Evolutionary conservation across 208 protist genomes (phyloP).

Genomic region (Herpetomonas samuelpessoai): DNA sequence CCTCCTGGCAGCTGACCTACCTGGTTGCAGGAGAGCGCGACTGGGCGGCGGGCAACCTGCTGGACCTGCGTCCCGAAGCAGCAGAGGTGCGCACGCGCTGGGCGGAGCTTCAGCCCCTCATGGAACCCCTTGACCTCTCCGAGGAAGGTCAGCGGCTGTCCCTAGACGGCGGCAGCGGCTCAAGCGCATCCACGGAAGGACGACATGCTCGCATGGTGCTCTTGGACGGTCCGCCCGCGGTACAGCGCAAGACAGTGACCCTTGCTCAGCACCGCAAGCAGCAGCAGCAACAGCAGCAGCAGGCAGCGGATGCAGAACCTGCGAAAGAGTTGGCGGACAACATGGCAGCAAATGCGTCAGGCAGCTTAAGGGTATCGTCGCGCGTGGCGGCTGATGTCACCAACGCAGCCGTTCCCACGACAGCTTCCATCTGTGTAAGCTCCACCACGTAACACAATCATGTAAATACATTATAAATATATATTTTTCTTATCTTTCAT

Average conservation of each 20-base stretch:
- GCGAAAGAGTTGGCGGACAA: too few species aligned
- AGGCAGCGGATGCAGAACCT: too few species aligned
- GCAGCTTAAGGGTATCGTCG: too few species aligned
- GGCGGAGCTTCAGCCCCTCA: slow-evolving; percentile 24
- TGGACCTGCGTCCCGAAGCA: slow-evolving; percentile 52
- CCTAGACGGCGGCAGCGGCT: neutral
- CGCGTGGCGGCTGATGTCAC: too few species aligned
- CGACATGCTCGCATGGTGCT: neutral
- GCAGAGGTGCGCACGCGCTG: slow-evolving; percentile 35
- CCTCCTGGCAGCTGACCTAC: slow-evolving; percentile 13
- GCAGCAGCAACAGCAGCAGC: too few species aligned
- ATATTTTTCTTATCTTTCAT: too few species aligned
- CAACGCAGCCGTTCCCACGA: too few species aligned
- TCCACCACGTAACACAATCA: too few species aligned
- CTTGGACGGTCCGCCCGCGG: neutral
- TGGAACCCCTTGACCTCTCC: slow-evolving; percentile 45
- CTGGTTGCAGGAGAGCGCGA: slow-evolving; percentile 69
- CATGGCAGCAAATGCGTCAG: too few species aligned
- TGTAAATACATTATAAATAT: too few species aligned
- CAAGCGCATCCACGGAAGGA: neutral
- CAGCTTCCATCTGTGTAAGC: too few species aligned
- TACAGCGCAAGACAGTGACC: neutral
- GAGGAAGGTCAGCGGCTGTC: slow-evolving; percentile 1
- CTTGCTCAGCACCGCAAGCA: neutral
- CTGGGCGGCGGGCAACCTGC: slow-evolving; percentile 52